Base-by-base conservation (phyloP, 176 grass and related monocot species). In the Canna indica region DNA sequence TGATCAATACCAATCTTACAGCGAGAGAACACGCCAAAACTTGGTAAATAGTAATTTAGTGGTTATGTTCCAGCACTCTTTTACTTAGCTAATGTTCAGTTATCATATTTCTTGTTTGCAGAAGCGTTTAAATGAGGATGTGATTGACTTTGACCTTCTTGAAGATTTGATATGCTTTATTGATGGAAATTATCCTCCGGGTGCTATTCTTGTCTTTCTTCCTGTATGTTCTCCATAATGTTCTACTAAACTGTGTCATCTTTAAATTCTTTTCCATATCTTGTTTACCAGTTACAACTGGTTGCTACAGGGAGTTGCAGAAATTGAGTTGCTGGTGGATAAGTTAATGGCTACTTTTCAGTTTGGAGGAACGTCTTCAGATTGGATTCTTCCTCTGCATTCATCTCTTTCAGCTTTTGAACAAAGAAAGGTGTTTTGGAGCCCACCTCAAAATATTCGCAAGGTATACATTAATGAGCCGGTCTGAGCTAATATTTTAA, bases 151-250 rank as follows among this genome's bases (percentile, higher is more conserved):
- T 44, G 92, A 96, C 75, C 81, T 91, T 42, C 74, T 96, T 75
- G 92, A 96, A 88, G 92, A 96, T 77, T 89, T 96, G 81, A 86
- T 96, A 85, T 85, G 79, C 83, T 87, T 89, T 81, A 96, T 91
- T 63, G 92, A 96, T 74, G 88, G 89, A 76, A 80, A 85, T 42
- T 91, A 65, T 58, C 88, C 86, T 26, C 36, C 64, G 76, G 92
- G 92, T 33, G 92, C 92, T 63, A 77, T 96, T 85, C 86, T 96
- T 48, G 81, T 96, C 64, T 96, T 96, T 77, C 83, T 96, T 78
- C 92, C 92, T 85, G 92, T 96, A 91, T 82, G 83, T 52, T 31
- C n/a, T 69, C 34, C 30, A 13, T 25, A 77, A 36, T 56, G 24
- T 57, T 1, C 14, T 7, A 70, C 32, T 34, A 68, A 27, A 44